These are phyloP conservation scores for Boletus rufocinnamomeus DNA, from an alignment of 768 basidiomycete species.

Conservation along the genomic window DNA sequence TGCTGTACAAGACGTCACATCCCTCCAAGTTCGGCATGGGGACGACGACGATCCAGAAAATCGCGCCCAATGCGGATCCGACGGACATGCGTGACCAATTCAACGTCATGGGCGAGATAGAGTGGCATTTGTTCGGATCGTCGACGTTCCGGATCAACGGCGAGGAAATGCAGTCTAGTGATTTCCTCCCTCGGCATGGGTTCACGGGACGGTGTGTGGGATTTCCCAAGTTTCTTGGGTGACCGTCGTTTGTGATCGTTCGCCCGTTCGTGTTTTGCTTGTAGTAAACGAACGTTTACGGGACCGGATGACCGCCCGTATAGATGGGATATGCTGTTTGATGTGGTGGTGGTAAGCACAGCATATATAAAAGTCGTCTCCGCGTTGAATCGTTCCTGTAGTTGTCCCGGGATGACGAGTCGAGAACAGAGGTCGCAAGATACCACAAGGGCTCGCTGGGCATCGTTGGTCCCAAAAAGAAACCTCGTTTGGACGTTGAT, in stretches of 20 bases:
- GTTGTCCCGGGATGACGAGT: conserved; percentile 20
- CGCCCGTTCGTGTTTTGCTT: not conserved
- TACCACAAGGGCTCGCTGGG: conserved; percentile 21
- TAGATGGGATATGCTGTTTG: conserved; percentile 30
- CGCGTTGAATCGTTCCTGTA: not conserved
- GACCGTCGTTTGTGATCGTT: not conserved
- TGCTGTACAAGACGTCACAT: conserved; percentile 26
- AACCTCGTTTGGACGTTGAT: not conserved
- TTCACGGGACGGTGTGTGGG: conserved; percentile 9
- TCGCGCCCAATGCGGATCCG: conserved; percentile 18
- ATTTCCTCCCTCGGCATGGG: conserved; percentile 26
- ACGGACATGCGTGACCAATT: conserved; percentile 31
- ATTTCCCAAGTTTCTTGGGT: not conserved
- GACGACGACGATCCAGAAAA: conserved; percentile 26
- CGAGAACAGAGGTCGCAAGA: conserved; percentile 16
- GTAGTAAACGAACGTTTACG: conserved; percentile 28
- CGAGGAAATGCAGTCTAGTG: conserved; percentile 23
- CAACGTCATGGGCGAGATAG: conserved; percentile 35
- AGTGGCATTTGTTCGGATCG: conserved; percentile 30
- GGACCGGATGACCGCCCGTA: conserved; percentile 36
- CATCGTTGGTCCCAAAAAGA: conserved; percentile 17
- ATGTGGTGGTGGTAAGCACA: conserved; percentile 13
- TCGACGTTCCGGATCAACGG: conserved; percentile 34
- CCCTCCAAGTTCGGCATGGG: conserved; percentile 6
- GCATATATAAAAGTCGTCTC: too few relatives aligned